phyloP scores from a whole-genome alignment of 1,284 basidiomycete genomes.

The Phlebopus sp. region DNA sequence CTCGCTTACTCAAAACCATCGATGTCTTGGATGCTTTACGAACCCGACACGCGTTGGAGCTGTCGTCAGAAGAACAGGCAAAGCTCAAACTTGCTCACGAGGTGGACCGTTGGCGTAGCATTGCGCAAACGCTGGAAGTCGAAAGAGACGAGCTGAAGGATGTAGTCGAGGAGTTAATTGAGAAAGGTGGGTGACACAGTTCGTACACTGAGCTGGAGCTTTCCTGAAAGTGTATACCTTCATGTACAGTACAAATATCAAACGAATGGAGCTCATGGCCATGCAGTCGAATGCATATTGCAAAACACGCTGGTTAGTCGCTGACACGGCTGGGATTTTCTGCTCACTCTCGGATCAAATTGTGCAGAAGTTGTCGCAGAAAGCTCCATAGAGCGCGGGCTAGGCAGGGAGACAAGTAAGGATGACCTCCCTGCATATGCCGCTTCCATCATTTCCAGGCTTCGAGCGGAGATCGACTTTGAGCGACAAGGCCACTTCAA shows the following conservation, averaged over 20 bases:
- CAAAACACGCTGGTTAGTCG: conserved; percentile 42
- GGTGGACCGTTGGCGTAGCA: conserved; percentile 34
- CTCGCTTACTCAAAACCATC: conserved; percentile 47
- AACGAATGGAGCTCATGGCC: conserved; percentile 54
- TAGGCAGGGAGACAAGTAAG: conserved; percentile 1
- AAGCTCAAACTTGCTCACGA: conserved; percentile 39
- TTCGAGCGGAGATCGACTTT: conserved; percentile 42
- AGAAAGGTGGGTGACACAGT: conserved; percentile 48
- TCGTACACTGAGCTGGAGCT: background rate
- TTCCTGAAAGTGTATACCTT: conserved; percentile 7
- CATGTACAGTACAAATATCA: conserved; percentile 47
- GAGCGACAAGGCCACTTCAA: conserved; percentile 45
- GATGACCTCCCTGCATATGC: conserved; percentile 36
- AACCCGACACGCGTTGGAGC: conserved; percentile 39
- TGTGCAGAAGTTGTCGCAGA: conserved; percentile 15
- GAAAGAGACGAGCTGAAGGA: conserved; percentile 55
- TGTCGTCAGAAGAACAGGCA: conserved; percentile 37
- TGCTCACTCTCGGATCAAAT: conserved; percentile 12
- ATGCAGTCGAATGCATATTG: conserved; percentile 44
- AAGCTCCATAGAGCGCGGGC: background rate
- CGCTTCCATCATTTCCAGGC: conserved; percentile 40
- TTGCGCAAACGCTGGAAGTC: conserved; percentile 38
- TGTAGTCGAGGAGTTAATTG: conserved; percentile 49
- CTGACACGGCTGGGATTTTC: conserved; percentile 23
- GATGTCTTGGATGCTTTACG: conserved; percentile 51